Evolutionary conservation across 805 yeast genomes (phyloP), one percentile per base, ranked within the genome.

Genomic region (Brettanomyces custersianus): DNA sequence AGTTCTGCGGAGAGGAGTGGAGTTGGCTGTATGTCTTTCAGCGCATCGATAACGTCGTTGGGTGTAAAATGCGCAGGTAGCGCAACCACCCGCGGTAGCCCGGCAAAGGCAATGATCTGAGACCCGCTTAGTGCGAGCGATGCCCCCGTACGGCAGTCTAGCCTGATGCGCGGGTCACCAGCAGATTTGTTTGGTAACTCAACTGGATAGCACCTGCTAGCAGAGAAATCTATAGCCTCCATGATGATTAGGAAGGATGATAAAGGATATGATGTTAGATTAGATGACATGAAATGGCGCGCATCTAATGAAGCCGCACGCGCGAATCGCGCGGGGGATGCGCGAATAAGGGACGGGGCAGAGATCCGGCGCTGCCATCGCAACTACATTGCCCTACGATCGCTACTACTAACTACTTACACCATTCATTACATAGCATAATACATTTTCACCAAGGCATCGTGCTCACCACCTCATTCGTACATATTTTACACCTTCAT

Each of bases 91-190:
- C 76, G 54, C 0, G 76, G 70, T 13, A 78, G 56, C 0, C 92
- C 92, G n/a, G 88, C 90, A 51, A 64, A 73, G 0, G 74, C 77
- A 21, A 77, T 68, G 2, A 81, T 63, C 34, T 75, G 62, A 5
- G 88, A 80, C 45, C 76, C 70, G 25, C 69, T 63, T 19, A 77
- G 62, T 1, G 69, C 60, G 2, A 76, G 59, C 0, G 85, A 74
- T 2, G 85, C 72, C 12, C 92, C 92, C 1, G 86, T 77, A 38
- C 90, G 63, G 31, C 70, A 70, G 36, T 74, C 74, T 41, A 80
- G 57, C 38, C 73, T 66, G 30, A 66, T 51, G 20, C 81, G 60
- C 38, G 71, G 72, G 45, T 74, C 82, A 4, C 46, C 45, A 23
- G 63, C 66, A 34, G 66, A 74, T 10, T 58, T 46, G 5, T 67